Evolutionary conservation across 1,284 basidiomycete genomes (phyloP).

Genomic region (Ceratobasidium theobromae): DNA sequence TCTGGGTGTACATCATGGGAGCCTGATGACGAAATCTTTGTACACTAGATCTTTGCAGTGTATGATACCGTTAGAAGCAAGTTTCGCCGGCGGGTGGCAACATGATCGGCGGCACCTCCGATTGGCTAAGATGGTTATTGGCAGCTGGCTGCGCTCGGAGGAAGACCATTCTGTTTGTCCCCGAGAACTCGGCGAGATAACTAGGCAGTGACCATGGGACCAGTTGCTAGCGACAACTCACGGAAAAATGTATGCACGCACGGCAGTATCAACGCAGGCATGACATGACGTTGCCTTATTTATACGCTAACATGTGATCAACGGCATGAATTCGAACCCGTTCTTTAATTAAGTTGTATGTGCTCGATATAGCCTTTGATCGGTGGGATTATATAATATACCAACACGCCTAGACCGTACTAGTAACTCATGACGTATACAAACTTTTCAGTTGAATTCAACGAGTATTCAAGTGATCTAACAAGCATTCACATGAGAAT

Average conservation of each 20-base stretch:
- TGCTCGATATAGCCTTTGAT: too few species aligned
- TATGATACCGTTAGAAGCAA: neutral
- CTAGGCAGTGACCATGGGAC: neutral
- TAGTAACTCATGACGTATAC: too few species aligned
- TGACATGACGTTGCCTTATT: neutral
- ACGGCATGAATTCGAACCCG: neutral
- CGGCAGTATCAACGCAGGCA: neutral
- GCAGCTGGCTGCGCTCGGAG: neutral
- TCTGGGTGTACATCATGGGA: neutral
- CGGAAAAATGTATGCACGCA: neutral
- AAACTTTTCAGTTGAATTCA: too few species aligned
- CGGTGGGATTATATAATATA: too few species aligned
- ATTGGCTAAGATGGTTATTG: too few species aligned
- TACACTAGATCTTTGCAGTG: neutral
- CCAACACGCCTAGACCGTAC: too few species aligned
- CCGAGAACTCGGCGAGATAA: constrained; percentile 18
- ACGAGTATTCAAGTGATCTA: too few species aligned
- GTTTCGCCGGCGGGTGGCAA: too few species aligned
- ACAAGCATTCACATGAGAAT: neutral
- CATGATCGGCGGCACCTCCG: too few species aligned
- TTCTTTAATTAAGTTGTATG: too few species aligned
- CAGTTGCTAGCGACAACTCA: neutral
- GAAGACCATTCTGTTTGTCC: neutral
- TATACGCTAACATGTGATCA: neutral
- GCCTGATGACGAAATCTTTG: neutral